phyloP scores from a whole-genome alignment of 1,284 basidiomycete species.

The Ustilago loliicola region DNA sequence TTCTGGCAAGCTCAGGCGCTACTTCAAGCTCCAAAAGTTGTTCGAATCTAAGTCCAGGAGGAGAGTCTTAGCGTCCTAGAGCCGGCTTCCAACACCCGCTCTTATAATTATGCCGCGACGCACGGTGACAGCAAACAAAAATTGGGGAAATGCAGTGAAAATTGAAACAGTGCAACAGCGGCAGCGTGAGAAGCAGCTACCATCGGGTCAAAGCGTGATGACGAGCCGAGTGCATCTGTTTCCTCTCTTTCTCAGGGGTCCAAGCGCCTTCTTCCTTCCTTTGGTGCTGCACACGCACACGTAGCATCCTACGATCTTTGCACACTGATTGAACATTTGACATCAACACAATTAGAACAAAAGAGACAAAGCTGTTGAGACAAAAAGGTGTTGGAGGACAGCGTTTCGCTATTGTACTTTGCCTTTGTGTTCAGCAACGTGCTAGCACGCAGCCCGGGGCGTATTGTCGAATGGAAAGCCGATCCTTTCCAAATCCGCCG shows the following conservation, averaged over 20 bases:
- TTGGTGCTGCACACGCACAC: no score
- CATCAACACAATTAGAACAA: neutral
- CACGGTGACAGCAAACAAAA: conserved; percentile 20
- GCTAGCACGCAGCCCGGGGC: no score
- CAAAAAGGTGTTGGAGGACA: neutral
- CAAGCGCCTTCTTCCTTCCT: neutral
- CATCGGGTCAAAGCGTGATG: neutral
- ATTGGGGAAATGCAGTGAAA: neutral
- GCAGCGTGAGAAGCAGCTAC: neutral
- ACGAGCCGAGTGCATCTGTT: neutral
- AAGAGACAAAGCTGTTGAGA: neutral
- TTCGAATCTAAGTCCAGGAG: neutral
- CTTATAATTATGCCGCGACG: conserved; percentile 14
- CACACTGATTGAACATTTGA: neutral
- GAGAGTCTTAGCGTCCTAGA: neutral
- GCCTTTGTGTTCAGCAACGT: neutral
- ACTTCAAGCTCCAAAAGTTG: neutral
- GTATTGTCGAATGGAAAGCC: no score
- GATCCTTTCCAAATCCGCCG: neutral
- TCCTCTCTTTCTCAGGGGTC: neutral
- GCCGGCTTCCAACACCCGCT: neutral
- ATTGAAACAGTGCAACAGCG: neutral
- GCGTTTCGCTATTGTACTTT: neutral
- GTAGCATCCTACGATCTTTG: neutral
- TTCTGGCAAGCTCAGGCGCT: neutral